phyloP scores from a whole-genome alignment of 2,329 filamentous ascomycete genomes.

The Paraphaeosphaeria sporulosa region DNA sequence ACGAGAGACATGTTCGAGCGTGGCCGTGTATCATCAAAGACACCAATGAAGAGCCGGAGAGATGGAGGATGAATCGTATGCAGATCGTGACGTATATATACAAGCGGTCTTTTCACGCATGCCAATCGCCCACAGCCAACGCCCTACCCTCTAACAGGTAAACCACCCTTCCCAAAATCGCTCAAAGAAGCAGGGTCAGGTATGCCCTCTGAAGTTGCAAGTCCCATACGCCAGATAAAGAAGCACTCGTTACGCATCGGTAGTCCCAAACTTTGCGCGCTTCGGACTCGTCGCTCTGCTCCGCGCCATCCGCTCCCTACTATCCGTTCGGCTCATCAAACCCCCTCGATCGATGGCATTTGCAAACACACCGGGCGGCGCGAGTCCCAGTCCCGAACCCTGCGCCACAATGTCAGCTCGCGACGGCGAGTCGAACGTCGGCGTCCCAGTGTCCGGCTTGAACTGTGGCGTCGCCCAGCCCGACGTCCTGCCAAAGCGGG shows the following conservation, averaged over 20 bases:
- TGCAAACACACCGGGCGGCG: conserved; percentile 31
- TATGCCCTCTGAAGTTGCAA: neutral
- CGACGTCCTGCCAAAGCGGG: conserved; percentile 65
- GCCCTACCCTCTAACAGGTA: neutral
- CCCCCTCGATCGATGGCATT: conserved; percentile 70
- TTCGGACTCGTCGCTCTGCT: conserved; percentile 59
- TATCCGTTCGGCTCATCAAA: conserved; percentile 82
- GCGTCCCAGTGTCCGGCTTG: conserved; percentile 41
- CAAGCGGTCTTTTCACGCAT: neutral
- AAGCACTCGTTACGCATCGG: conserved; percentile 36
- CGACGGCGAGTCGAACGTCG: conserved; percentile 30
- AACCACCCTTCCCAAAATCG: neutral
- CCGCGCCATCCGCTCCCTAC: conserved; percentile 76
- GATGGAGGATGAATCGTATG: neutral
- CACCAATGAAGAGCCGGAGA: neutral
- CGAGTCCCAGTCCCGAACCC: conserved; percentile 43
- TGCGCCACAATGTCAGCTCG: conserved; percentile 34
- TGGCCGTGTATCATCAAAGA: too few relatives aligned
- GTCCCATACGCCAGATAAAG: neutral
- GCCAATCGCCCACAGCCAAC: neutral
- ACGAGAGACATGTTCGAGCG: too few relatives aligned
- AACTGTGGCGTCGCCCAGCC: conserved; percentile 73
- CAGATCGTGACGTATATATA: neutral
- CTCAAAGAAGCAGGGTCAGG: neutral
- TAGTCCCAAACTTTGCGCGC: conserved; percentile 48